Percentiles rank a stretch among this genome's conserved stretches.
Conservation (phyloP, 2,329 filamentous ascomycete genomes). For the Paramyrothecium roridum region DNA sequence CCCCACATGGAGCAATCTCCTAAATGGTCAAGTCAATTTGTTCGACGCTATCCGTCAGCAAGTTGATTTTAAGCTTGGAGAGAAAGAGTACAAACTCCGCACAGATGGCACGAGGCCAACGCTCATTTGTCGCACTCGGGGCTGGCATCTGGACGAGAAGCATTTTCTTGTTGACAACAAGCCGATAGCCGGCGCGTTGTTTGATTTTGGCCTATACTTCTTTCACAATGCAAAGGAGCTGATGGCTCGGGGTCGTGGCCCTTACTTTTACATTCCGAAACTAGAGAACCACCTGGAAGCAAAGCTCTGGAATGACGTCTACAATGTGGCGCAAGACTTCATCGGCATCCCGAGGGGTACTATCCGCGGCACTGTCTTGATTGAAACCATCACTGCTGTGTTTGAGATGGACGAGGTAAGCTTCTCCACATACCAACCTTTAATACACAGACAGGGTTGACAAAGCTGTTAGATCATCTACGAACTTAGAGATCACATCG, state of each 20-base stretch:
- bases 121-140: slow-evolving; percentile 88
- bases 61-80: slow-evolving; percentile 92
- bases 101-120: slow-evolving; percentile 84
- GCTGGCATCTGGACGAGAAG: slow-evolving; percentile 98
- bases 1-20: slow-evolving; percentile 99
- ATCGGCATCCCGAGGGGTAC: slow-evolving; percentile 86
- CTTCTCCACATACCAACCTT: too few species aligned
- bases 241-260: slow-evolving; percentile 77
- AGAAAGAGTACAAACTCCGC: slow-evolving; percentile 96
- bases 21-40: slow-evolving; percentile 95
- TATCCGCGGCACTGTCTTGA: slow-evolving; percentile 91
- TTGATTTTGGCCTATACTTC: slow-evolving; percentile 98
- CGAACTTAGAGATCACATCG: slow-evolving; percentile 93
- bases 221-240: slow-evolving; percentile 96
- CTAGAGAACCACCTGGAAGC: slow-evolving; percentile 98
- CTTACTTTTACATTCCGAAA: slow-evolving; percentile 98
- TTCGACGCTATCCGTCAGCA: slow-evolving; percentile 93
- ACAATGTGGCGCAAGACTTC: slow-evolving; percentile 94
- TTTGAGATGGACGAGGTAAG: slow-evolving; percentile 91
- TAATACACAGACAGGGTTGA: too few species aligned
- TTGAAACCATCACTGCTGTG: slow-evolving; percentile 95
- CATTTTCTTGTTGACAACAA: slow-evolving; percentile 94
- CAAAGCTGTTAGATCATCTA: slow-evolving; percentile 77
- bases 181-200: slow-evolving; percentile 86
- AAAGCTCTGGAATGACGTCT: slow-evolving; percentile 95